phyloP scores from a whole-genome alignment of 495 filamentous ascomycete genomes.

The Hyaloscypha bicolor region DNA sequence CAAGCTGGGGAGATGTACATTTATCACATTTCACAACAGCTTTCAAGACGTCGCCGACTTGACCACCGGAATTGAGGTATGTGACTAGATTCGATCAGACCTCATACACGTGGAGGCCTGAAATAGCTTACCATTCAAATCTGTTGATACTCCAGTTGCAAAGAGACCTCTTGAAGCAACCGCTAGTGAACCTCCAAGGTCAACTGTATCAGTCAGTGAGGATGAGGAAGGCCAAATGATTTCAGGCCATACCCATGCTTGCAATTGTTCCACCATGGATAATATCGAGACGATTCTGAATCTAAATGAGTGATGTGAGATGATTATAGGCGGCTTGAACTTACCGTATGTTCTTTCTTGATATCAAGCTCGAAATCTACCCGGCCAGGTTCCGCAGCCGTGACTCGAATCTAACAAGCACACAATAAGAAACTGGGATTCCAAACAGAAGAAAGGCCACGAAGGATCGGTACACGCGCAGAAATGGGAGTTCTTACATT shows the following conservation, averaged over 20 bases:
- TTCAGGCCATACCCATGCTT: constrained; percentile 66
- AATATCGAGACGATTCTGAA: constrained; percentile 83
- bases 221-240: background rate
- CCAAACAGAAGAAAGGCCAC: background rate
- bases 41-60: constrained; percentile 73
- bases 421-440: background rate
- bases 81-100: constrained; percentile 62
- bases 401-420: constrained; percentile 67
- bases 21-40: constrained; percentile 80
- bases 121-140: constrained; percentile 71
- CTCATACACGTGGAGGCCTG: background rate
- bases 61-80: constrained; percentile 82
- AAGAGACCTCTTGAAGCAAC: constrained; percentile 89
- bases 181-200: constrained; percentile 89
- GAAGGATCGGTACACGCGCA: too few relatives aligned
- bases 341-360: constrained; percentile 83
- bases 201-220: constrained; percentile 54
- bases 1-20: constrained; percentile 52
- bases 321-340: constrained; percentile 7
- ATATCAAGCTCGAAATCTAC: constrained; percentile 91
- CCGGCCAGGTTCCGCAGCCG: constrained; percentile 69
- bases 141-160: constrained; percentile 90
- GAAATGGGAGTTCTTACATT: constrained; percentile 36
- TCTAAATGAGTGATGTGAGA: constrained; percentile 2
- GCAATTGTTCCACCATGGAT: constrained; percentile 96